These are phyloP conservation scores for Hypoxylon intermedium DNA, from an alignment of 495 filamentous ascomycete species.

Conservation along the genomic window DNA sequence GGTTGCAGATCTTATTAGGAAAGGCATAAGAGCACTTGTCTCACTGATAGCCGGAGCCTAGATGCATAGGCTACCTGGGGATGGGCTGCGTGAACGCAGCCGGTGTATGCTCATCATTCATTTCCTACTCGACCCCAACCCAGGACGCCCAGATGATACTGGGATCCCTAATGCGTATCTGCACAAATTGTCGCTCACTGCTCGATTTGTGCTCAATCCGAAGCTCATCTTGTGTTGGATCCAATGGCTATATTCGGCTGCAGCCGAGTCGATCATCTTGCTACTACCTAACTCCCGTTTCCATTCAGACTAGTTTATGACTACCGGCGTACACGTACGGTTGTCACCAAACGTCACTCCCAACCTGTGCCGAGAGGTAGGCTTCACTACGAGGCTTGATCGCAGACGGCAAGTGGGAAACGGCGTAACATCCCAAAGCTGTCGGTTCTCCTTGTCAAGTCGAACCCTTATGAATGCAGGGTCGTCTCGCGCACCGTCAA, in stretches of 20 bases:
- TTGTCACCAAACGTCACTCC: constrained; percentile 34
- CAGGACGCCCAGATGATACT: constrained; percentile 19
- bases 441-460: constrained; percentile 20
- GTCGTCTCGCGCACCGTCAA: constrained; percentile 21
- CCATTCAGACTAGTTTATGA: constrained; percentile 34
- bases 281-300: constrained; percentile 26
- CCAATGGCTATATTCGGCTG: constrained; percentile 38
- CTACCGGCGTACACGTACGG: constrained; percentile 33
- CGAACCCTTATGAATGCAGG: constrained; percentile 1
- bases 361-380: constrained; percentile 25
- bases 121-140: constrained; percentile 34
- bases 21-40: constrained; percentile 23
- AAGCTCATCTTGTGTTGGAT: constrained; percentile 32
- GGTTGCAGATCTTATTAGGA: constrained; percentile 36
- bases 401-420: constrained; percentile 25
- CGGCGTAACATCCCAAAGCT: constrained; percentile 23
- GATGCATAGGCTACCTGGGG: constrained; percentile 25
- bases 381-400: constrained; percentile 13
- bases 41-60: constrained; percentile 30
- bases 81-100: constrained; percentile 21
- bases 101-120: constrained; percentile 25
- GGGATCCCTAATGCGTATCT: constrained; percentile 19
- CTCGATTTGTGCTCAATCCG: constrained; percentile 31
- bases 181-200: constrained; percentile 25
- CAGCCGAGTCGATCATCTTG: constrained; percentile 39